Percentiles rank a stretch among this genome's conserved stretches.
phyloP scores from a whole-genome alignment of 1,284 basidiomycete species.

The Naganishia albida region DNA sequence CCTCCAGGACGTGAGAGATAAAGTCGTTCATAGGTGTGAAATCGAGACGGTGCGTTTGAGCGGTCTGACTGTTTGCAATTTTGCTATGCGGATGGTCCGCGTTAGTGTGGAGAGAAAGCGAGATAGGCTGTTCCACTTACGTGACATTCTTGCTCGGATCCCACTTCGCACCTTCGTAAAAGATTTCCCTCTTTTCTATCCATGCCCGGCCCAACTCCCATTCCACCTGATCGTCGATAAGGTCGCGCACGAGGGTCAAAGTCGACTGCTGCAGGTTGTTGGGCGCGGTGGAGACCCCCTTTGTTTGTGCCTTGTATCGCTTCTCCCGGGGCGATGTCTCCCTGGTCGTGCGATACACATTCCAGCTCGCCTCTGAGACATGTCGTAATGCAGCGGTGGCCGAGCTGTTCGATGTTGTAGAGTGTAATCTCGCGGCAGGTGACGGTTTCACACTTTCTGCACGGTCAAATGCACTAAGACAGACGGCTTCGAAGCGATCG shows the following conservation, averaged over 20 bases:
- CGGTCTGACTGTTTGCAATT: slow-evolving; percentile 41
- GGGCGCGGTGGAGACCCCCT: background rate
- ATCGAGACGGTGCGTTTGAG: slow-evolving; percentile 58
- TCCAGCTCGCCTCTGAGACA: slow-evolving; percentile 79
- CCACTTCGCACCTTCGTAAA: slow-evolving; percentile 80
- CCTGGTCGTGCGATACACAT: slow-evolving; percentile 59
- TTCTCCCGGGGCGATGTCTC: slow-evolving; percentile 27
- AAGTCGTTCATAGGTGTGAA: slow-evolving; percentile 93
- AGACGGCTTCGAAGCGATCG: slow-evolving; percentile 81
- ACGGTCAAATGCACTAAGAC: slow-evolving; percentile 79
- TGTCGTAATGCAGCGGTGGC: slow-evolving; percentile 64
- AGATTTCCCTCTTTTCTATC: slow-evolving; percentile 91
- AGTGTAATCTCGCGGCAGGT: slow-evolving; percentile 56
- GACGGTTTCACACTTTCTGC: slow-evolving; percentile 65
- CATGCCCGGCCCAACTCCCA: slow-evolving; percentile 92
- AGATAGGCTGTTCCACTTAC: slow-evolving; percentile 56
- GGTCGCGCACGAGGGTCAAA: slow-evolving; percentile 2
- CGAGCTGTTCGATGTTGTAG: background rate
- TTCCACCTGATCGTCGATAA: slow-evolving; percentile 55
- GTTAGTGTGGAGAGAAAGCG: background rate
- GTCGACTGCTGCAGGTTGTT: background rate
- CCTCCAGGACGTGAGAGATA: slow-evolving; percentile 68
- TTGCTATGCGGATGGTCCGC: slow-evolving; percentile 36
- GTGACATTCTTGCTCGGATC: slow-evolving; percentile 79
- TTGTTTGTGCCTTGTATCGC: slow-evolving; percentile 14